A percentile compares a stretch with the other conserved stretches of the same genome.
Conservation (phyloP, 305 asterid genomes). For the Andrographis paniculata region DNA sequence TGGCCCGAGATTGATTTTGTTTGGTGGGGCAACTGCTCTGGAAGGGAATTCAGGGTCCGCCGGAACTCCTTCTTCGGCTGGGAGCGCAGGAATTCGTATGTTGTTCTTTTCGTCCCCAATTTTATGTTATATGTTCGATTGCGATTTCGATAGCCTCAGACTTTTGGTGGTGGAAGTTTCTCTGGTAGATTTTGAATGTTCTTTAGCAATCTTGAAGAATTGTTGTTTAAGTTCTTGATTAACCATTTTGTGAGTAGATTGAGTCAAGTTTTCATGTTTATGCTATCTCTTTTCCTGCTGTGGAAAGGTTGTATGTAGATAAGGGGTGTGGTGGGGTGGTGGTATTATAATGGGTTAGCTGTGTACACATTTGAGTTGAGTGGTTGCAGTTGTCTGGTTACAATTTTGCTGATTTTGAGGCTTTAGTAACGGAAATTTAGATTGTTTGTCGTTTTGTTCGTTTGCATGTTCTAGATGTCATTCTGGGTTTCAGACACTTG, state of each 20-base stretch:
- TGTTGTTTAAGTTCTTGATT: conserved; percentile 12
- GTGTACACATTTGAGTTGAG: conserved; percentile 1
- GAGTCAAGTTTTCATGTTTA: conserved; percentile 10
- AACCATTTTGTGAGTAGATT: conserved; percentile 7
- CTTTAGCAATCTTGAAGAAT: conserved; percentile 7
- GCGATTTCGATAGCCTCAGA: neutral
- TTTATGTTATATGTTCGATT: conserved; percentile 1
- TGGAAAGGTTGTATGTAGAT: neutral
- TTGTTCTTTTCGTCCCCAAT: conserved; percentile 13
- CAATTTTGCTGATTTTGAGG: conserved; percentile 9
- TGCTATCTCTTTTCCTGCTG: conserved; percentile 3
- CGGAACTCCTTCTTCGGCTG: conserved; percentile 90
- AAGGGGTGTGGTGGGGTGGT: conserved; percentile 2
- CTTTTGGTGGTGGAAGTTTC: conserved; percentile 11
- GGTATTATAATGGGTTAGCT: conserved; percentile 5
- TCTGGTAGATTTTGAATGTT: conserved; percentile 11
- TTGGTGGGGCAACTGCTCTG: conserved; percentile 96
- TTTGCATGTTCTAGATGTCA: too few relatives aligned
- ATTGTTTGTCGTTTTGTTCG: conserved; percentile 20
- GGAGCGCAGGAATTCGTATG: conserved; percentile 97
- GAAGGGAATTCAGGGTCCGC: conserved; percentile 89
- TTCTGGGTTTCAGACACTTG: conserved; percentile 4
- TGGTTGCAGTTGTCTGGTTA: conserved; percentile 10
- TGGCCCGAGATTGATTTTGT: conserved; percentile 82
- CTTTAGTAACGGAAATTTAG: conserved; percentile 2